Base-by-base conservation (phyloP, 2,329 filamentous ascomycete species). In the Arthrocladium fulminans region DNA sequence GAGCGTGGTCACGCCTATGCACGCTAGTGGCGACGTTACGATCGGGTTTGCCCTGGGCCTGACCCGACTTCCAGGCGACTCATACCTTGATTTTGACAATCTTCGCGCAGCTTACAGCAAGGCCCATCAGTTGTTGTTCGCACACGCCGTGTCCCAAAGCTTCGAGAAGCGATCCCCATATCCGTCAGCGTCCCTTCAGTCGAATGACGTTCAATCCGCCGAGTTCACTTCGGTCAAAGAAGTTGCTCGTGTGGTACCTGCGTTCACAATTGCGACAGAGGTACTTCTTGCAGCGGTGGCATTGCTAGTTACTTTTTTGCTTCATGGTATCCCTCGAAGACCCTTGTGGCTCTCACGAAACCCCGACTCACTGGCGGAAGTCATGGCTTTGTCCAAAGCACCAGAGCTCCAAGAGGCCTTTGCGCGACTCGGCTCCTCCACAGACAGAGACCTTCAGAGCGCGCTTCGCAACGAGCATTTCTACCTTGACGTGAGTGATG, bases 111-210 rank as follows among this genome's bases (percentile, higher is more conserved):
- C 66, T 0, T 72, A 70, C 39, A 60, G 67, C 23, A 57, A 59
- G 1, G 68, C 68, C 0, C 71, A 74, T 46, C 58, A 66, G 12
- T 24, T 75, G 0, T 53, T 74, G 0, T 73, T 75, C 37, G 53
- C 67, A 0, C 12, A 54, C 3, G 63, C 63, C 3, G 25, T 38
- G 42, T 9, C 20, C 10, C 17, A 32, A 8, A 37, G 34, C 25
- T 32, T 32, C 27, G 42, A 34, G 3, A 15, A 4, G 3, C 32
- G 5, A 35, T n/a, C n/a, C n/a, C n/a, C n/a, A n/a, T n/a, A n/a
- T n/a, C n/a, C n/a, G n/a, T n/a, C n/a, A n/a, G n/a, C n/a, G n/a
- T n/a, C n/a, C n/a, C n/a, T n/a, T n/a, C n/a, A n/a, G n/a, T n/a
- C n/a, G n/a, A 5, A 42, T 13, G n/a, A n/a, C n/a, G n/a, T n/a